Evolutionary conservation across 257 asterid genomes (phyloP), one percentile per base, ranked within the genome.

Genomic region (Capsicum pubescens): DNA sequence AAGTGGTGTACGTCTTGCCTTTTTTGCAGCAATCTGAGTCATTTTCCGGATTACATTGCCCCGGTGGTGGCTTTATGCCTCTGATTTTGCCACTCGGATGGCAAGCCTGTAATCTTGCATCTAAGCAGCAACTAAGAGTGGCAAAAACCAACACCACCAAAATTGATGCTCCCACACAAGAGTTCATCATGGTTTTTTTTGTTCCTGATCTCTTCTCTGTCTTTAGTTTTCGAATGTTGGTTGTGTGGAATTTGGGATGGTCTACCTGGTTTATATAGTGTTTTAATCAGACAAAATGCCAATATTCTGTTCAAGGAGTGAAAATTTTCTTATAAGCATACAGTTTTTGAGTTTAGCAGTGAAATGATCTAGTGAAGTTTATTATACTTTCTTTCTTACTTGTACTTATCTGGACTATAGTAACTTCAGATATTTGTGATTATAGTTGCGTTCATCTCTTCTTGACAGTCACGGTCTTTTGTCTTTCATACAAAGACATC

Each of bases 11-110:
- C 5, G 26, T 56, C 81, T 90, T 58, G 60, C 90, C 91, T 39
- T 71, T 50, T 26, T 83, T 54, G n/a, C 91, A 88, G 64, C 91
- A 87, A 5, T 82, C 89, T 2, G 91, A 87, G 84, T 84, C 56
- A 10, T 90, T 90, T 80, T 88, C 86, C 4, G 19, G 83, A 63
- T 90, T 90, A 50, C 91, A 90, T 82, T 89, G 83, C 4, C 93
- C 91, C 4, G 86, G 89, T 15, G 87, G 93, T 7, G 88, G 93
- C 11, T 74, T 87, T 72, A 16, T 84, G 39, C 90, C 90, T 32
- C 66, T 81, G 32, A 86, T 85, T 12, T 81, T 86, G 32, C 91
- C 91, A 50, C 88, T 90, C 8, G 91, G 90, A 58, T 85, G 85
- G 88, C 91, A 90, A 6, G 86, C 55, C 81, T 39, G 81, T n/a